phyloP scores from a whole-genome alignment of 164 flowering plant genomes.

The Macadamia integrifolia region DNA sequence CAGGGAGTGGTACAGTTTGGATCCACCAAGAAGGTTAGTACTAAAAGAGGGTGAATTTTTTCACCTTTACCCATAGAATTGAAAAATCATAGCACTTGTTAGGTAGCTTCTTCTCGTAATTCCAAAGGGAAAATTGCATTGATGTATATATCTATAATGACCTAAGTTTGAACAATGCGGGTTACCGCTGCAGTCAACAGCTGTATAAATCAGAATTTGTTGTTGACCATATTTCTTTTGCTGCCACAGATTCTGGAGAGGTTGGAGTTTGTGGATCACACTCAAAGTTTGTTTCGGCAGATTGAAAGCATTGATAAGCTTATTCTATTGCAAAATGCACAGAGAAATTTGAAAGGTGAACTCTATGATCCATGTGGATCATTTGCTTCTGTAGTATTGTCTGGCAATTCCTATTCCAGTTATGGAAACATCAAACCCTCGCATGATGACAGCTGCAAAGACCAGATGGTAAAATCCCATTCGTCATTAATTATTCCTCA shows the following conservation, averaged over 20 bases:
- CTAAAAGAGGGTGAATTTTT: neutral
- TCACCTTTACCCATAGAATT: neutral
- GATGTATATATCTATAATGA: neutral
- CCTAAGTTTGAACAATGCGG: no score
- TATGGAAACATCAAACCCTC: conserved; percentile 16
- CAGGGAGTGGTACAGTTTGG: conserved; percentile 75
- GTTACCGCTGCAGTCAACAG: neutral
- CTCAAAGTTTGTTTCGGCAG: conserved; percentile 32
- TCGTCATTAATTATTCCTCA: conserved; percentile 13
- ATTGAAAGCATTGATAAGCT: conserved; percentile 23
- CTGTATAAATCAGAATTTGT: neutral
- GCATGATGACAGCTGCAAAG: conserved; percentile 15
- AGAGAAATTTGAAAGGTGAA: conserved; percentile 20
- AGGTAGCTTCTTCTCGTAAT: neutral
- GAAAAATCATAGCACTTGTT: neutral
- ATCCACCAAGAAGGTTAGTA: conserved; percentile 66
- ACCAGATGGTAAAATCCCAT: conserved; percentile 17
- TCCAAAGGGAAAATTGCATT: neutral
- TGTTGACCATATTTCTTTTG: conserved; percentile 6
- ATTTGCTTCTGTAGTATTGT: conserved; percentile 32
- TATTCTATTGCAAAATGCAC: conserved; percentile 12
- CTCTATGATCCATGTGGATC: conserved; percentile 22
- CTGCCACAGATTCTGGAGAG: conserved; percentile 52
- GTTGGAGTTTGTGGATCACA: conserved; percentile 43
- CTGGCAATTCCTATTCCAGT: conserved; percentile 20